Conservation (phyloP, 352 stramenopile species). For the Pythium insidiosum region DNA sequence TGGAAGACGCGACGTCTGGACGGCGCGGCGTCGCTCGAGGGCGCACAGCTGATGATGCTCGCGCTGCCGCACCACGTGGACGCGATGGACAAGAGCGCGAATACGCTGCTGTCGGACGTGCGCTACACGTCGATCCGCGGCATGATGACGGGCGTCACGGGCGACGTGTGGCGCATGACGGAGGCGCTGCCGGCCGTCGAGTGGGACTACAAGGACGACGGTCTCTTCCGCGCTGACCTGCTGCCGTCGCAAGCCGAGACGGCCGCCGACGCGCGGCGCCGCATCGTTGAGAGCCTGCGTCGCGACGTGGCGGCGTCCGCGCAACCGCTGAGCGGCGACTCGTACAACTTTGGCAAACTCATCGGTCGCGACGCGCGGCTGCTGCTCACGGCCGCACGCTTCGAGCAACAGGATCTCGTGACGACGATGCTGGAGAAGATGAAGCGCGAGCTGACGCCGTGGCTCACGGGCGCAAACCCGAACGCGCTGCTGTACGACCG, state of each 20-base stretch:
- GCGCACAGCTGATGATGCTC: conserved; percentile 57
- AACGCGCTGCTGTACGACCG: conserved; percentile 88
- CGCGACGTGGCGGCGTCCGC: conserved; percentile 48
- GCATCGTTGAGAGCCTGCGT: conserved; percentile 33
- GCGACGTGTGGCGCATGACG: conserved; percentile 52
- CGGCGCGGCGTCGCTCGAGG: conserved; percentile 18
- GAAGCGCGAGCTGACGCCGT: conserved; percentile 40
- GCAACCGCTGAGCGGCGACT: conserved; percentile 35
- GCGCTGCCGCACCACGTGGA: conserved; percentile 69
- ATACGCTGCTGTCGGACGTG: conserved; percentile 27
- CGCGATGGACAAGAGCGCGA: conserved; percentile 3
- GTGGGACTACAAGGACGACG: conserved; percentile 58
- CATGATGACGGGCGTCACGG: conserved; percentile 60
- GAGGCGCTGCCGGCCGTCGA: conserved; percentile 45
- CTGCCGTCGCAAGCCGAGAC: conserved; percentile 11
- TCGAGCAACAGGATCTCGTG: conserved; percentile 41
- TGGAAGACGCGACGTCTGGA: conserved; percentile 62
- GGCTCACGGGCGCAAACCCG: conserved; percentile 52
- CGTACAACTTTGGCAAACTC: conserved; percentile 80
- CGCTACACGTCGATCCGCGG: conserved; percentile 67
- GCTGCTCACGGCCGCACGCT: conserved; percentile 66
- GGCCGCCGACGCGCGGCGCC: conserved; percentile 25
- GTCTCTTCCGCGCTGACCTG: conserved; percentile 41
- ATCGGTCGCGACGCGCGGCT: conserved; percentile 62
- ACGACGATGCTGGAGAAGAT: conserved; percentile 44